Evolutionary conservation across 2,329 filamentous ascomycete genomes (phyloP), one percentile per base, ranked within the genome.

Genomic region (Fusarium chaquense): DNA sequence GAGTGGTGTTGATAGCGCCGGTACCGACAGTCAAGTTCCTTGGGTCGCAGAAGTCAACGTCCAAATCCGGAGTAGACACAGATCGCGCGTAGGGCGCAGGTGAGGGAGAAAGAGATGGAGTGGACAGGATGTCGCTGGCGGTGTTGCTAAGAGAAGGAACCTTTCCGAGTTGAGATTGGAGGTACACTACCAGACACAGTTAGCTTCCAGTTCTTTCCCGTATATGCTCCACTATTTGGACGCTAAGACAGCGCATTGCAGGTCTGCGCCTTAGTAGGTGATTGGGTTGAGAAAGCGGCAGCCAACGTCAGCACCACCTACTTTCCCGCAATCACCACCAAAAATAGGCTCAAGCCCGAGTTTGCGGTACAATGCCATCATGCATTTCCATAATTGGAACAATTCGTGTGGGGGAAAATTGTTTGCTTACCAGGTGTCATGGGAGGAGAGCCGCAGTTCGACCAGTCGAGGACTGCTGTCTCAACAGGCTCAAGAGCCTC

Each of bases 41-140:
- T 35, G 95, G 94, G 78, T 98, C 94, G 81, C 95, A 97, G 79
- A 96, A 97, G 81, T 93, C 91, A 72, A 93, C 86, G 79, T 93
- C 91, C 72, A 87, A 85, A 76, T 93, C 91, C 3, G 70, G 73
- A 9, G 89, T 89, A 46, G 86, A 83, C 78, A 90, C 83, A 58
- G 92, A 89, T 74, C 87, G 85, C 73, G 93, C 90, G 70, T 93
- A 90, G 32, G 93, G 93, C 49, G 93, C 92, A 20, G 94, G 93
- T 33, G 93, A 97, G 22, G 94, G 93, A 30, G 93, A 97, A 69
- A 96, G 88, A 62, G 93, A 96, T 72, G 93, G 92, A 58, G 89
- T 87, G 72, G 92, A 92, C 73, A 93, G 84, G 73, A 93, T 86
- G 80, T 94, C 93, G 78, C 87, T 90, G 76, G 88, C 84, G 81